Evolutionary conservation across 768 basidiomycete species (phyloP).

Genomic region (Collybia mongolica): DNA sequence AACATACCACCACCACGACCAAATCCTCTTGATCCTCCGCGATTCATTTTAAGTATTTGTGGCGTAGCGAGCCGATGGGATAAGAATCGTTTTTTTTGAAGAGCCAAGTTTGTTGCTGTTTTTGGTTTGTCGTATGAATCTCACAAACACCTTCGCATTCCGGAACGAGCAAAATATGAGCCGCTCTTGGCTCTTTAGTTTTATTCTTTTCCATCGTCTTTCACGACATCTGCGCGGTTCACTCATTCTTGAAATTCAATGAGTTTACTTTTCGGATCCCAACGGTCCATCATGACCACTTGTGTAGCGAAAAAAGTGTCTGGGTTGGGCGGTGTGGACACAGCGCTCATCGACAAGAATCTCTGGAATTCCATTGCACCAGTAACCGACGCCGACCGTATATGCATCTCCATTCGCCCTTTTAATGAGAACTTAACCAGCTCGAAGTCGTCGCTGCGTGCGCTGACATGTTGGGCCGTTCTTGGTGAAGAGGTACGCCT

Average conservation of each 20-base stretch:
- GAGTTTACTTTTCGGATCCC: constrained; percentile 27
- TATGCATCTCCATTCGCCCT: constrained; percentile 15
- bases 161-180: too few species aligned
- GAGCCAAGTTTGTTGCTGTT: neutral
- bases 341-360: constrained; percentile 26
- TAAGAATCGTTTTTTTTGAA: neutral
- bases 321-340: constrained; percentile 14
- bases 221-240: too few species aligned
- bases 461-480: constrained; percentile 30
- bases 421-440: neutral
- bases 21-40: constrained; percentile 54
- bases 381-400: constrained; percentile 10
- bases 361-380: constrained; percentile 28
- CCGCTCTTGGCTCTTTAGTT: too few species aligned
- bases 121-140: neutral
- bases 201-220: too few species aligned
- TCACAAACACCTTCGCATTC: neutral
- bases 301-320: constrained; percentile 22
- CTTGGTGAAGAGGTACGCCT: constrained; percentile 35
- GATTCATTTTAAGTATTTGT: constrained; percentile 35
- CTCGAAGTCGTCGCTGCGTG: neutral
- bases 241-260: constrained; percentile 6
- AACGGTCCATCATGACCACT: constrained; percentile 17
- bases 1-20: constrained; percentile 50
- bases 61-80: neutral